Conservation (phyloP, 306 rosid species). For the Vigna trinervia region DNA sequence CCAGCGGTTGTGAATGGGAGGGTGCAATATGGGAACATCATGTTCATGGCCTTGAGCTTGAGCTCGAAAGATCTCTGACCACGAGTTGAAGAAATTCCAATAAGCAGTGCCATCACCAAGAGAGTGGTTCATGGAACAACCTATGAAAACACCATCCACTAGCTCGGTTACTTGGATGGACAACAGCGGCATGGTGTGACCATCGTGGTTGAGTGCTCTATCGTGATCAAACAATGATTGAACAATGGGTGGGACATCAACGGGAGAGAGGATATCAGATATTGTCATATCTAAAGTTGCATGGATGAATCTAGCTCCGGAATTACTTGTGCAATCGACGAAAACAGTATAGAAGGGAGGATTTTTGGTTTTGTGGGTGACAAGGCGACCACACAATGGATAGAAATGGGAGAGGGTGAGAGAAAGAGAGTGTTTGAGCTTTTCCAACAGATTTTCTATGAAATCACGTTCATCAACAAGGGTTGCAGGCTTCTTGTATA, state of each 20-base stretch:
- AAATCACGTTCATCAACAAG: neutral
- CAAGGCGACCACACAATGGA: conserved; percentile 60
- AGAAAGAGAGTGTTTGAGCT: conserved; percentile 60
- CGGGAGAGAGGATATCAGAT: conserved; percentile 60
- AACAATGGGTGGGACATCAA: conserved; percentile 55
- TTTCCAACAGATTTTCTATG: conserved; percentile 39
- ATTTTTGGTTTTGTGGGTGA: conserved; percentile 40
- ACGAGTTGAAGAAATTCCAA: conserved; percentile 63
- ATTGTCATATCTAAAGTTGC: conserved; percentile 53
- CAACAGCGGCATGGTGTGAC: conserved; percentile 56
- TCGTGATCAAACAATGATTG: conserved; percentile 63
- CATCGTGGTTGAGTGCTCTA: conserved; percentile 61
- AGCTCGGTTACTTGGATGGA: conserved; percentile 63
- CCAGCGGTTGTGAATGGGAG: conserved; percentile 56
- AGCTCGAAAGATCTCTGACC: conserved; percentile 64
- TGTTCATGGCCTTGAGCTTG: neutral
- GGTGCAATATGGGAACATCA: conserved; percentile 37
- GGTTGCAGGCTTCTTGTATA: neutral
- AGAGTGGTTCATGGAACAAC: conserved; percentile 59
- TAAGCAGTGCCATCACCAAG: conserved; percentile 62
- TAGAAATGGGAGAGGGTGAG: conserved; percentile 60
- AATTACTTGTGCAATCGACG: conserved; percentile 48
- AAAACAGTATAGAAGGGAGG: conserved; percentile 43
- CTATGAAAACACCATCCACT: conserved; percentile 63
- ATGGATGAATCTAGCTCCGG: conserved; percentile 56